Conservation (phyloP, 169 alveolate species). For the Plasmodium ovale region DNA sequence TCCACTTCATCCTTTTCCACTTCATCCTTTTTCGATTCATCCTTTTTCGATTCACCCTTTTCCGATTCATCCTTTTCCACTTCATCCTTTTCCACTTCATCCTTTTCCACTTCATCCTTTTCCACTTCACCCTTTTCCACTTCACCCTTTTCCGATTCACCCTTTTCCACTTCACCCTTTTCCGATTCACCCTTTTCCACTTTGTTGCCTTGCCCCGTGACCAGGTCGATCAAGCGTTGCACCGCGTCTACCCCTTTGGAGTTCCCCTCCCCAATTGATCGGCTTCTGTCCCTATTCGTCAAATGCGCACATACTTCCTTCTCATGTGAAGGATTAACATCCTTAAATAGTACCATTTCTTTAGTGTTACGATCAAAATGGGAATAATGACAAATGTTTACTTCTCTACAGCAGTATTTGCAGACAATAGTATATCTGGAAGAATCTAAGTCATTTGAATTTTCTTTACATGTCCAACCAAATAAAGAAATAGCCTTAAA, state of each 20-base stretch:
- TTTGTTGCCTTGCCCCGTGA: not conserved
- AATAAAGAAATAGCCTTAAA: slow-evolving; percentile 36
- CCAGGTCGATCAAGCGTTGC: not conserved
- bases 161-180: not conserved
- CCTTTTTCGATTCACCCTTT: too few species aligned
- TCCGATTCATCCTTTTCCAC: not conserved
- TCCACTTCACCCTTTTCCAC: not conserved
- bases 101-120: not conserved
- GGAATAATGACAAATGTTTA: slow-evolving; percentile 37
- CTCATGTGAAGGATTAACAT: not conserved
- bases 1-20: too few species aligned
- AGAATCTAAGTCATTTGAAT: not conserved
- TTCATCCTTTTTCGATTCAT: too few species aligned
- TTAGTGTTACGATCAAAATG: slow-evolving; percentile 14
- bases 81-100: too few species aligned
- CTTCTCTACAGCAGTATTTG: slow-evolving; percentile 63
- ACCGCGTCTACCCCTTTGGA: not conserved
- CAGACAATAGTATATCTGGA: slow-evolving; percentile 14
- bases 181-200: not conserved
- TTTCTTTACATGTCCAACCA: slow-evolving; percentile 50
- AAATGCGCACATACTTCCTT: too few species aligned
- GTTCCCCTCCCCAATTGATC: too few species aligned
- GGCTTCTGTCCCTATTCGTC: too few species aligned
- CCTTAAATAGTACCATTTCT: slow-evolving; percentile 15
- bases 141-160: not conserved